A percentile compares a stretch with the other conserved stretches of the same genome.
These are phyloP conservation scores for Proteromonas lacertae DNA, from an alignment of 352 stramenopile species.

Conservation along the genomic window DNA sequence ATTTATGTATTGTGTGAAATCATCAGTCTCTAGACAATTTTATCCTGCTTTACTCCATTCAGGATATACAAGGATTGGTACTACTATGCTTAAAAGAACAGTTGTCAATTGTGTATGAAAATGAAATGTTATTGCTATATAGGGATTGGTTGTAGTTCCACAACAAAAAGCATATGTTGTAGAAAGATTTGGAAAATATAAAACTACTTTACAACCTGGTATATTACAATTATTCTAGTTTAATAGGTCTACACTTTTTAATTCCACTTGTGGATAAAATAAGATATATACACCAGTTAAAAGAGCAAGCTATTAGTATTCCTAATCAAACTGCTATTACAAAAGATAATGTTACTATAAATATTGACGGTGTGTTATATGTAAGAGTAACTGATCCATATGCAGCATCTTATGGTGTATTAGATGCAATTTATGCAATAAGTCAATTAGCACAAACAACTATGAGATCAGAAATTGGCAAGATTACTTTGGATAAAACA, in stretches of 20 bases:
- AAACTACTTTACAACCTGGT: constrained; percentile 7
- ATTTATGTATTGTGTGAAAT: no score
- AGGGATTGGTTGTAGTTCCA: constrained; percentile 3
- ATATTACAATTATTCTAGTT: constrained; percentile 12
- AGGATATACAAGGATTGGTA: no score
- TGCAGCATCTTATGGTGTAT: constrained; percentile 11
- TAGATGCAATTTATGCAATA: constrained; percentile 13
- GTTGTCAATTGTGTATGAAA: no score
- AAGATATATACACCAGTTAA: constrained; percentile 13
- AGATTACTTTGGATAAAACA: constrained; percentile 48
- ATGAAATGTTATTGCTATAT: no score
- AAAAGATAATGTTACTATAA: constrained; percentile 15
- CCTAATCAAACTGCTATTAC: constrained; percentile 12
- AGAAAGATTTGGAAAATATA: constrained; percentile 11
- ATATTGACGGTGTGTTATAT: constrained; percentile 14
- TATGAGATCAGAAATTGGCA: constrained; percentile 37
- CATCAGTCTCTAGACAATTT: no score
- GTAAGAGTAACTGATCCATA: constrained; percentile 13
- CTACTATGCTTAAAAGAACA: no score
- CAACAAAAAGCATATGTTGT: constrained; percentile 11
- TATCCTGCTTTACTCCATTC: no score
- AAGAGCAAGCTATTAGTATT: constrained; percentile 12
- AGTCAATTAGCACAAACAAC: constrained; percentile 30
- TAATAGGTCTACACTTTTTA: background rate
- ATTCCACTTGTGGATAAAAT: constrained; percentile 14